Evolutionary conservation across 2,329 filamentous ascomycete genomes (phyloP).

Genomic region (Colletotrichum sidae): DNA sequence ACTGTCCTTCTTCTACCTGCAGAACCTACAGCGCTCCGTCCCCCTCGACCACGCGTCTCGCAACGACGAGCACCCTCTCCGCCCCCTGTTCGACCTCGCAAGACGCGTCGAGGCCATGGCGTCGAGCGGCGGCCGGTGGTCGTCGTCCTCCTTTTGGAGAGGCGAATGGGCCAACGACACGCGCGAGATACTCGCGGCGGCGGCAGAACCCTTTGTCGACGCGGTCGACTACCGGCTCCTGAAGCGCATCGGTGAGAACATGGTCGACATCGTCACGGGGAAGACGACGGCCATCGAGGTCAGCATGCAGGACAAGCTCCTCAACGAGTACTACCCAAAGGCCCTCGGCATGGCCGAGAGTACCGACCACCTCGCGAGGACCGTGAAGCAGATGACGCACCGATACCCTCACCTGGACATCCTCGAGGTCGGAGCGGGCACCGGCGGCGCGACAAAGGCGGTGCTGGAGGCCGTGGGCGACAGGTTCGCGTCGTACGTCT

Average conservation of each 20-base stretch:
- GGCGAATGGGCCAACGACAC: neutral
- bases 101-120: no score
- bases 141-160: neutral
- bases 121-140: no score
- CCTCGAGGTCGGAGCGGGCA: slow-evolving; percentile 55
- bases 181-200: neutral
- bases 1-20: no score
- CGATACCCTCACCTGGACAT: slow-evolving; percentile 38
- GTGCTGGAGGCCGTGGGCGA: slow-evolving; percentile 32
- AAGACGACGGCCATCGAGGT: slow-evolving; percentile 39
- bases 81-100: no score
- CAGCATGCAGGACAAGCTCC: slow-evolving; percentile 50
- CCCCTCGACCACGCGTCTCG: no score
- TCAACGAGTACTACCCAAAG: slow-evolving; percentile 47
- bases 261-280: slow-evolving; percentile 48
- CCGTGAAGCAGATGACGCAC: slow-evolving; percentile 46
- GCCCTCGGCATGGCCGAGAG: slow-evolving; percentile 38
- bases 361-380: slow-evolving; percentile 49
- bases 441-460: slow-evolving; percentile 45
- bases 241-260: slow-evolving; percentile 1
- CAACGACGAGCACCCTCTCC: no score
- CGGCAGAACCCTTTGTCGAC: neutral
- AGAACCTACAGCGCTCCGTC: no score
- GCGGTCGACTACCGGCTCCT: neutral
- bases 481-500: slow-evolving; percentile 38